Conservation (phyloP, 257 asterid genomes). For the Salvia rosmarinus region DNA sequence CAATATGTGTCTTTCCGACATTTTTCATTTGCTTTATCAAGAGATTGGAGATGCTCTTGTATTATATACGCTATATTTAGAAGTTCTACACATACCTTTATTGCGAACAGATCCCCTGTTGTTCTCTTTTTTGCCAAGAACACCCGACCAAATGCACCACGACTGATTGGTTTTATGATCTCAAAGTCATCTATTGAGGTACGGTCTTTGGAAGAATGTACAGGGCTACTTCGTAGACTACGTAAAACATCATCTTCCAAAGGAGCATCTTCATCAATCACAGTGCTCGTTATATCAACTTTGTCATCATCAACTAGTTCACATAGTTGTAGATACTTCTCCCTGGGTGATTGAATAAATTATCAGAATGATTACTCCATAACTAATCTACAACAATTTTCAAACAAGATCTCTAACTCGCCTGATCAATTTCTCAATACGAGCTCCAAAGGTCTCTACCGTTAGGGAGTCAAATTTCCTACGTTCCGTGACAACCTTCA, state of each 20-base stretch:
- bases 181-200: constrained; percentile 98
- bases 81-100: constrained; percentile 63
- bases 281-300: constrained; percentile 85
- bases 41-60: constrained; percentile 4
- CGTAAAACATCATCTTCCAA: constrained; percentile 96
- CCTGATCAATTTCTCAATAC: constrained; percentile 95
- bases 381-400: constrained; percentile 9
- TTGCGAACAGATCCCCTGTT: constrained; percentile 95
- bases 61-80: constrained; percentile 11
- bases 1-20: neutral
- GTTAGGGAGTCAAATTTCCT: constrained; percentile 90
- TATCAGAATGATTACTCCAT: constrained; percentile 25
- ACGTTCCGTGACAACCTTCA: constrained; percentile 82
- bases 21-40: neutral
- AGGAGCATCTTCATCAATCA: constrained; percentile 97
- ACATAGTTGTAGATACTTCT: constrained; percentile 90
- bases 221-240: constrained; percentile 94
- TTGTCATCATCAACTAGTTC: constrained; percentile 95
- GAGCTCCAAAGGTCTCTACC: constrained; percentile 98
- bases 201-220: constrained; percentile 87
- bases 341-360: constrained; percentile 55
- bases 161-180: constrained; percentile 97
- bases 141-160: constrained; percentile 99
- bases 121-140: constrained; percentile 95
- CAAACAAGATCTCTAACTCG: constrained; percentile 33